These are phyloP conservation scores for Polytrichum commune DNA, from an alignment of 225 moss, liverwort and hornwort species.

Conservation along the genomic window DNA sequence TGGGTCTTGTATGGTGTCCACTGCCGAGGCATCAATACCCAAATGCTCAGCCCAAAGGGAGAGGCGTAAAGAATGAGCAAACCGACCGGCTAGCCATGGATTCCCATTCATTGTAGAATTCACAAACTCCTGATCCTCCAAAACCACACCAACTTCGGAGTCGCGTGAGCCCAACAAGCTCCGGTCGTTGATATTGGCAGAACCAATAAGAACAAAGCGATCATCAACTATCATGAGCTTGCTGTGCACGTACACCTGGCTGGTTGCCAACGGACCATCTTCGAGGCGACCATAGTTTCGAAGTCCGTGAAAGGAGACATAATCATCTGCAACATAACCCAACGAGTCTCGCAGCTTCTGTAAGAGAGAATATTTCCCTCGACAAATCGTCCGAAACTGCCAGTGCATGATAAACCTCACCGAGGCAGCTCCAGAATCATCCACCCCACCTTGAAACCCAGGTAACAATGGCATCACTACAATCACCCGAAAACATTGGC, in stretches of 20 bases:
- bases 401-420: constrained; percentile 57
- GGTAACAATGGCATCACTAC: constrained; percentile 53
- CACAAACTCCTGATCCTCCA: constrained; percentile 54
- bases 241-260: constrained; percentile 55
- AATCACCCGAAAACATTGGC: constrained; percentile 39
- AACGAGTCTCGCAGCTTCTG: constrained; percentile 30
- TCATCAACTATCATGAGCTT: constrained; percentile 58
- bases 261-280: constrained; percentile 41
- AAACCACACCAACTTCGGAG: constrained; percentile 47
- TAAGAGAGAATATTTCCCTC: constrained; percentile 33
- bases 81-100: constrained; percentile 40
- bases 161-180: constrained; percentile 51
- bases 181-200: constrained; percentile 47
- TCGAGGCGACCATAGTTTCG: constrained; percentile 33
- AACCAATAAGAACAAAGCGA: constrained; percentile 38
- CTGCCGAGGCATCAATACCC: constrained; percentile 13
- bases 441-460: constrained; percentile 54
- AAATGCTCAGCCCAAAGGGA: constrained; percentile 57
- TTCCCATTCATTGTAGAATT: constrained; percentile 40
- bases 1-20: constrained; percentile 26
- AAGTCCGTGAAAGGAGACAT: constrained; percentile 46
- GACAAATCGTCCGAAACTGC: constrained; percentile 51
- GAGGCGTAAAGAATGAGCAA: constrained; percentile 42
- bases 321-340: constrained; percentile 27
- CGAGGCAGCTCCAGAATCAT: constrained; percentile 46